Evolutionary conservation across 2,329 filamentous ascomycete species (phyloP).

Genomic region (Orbilia oligospora): DNA sequence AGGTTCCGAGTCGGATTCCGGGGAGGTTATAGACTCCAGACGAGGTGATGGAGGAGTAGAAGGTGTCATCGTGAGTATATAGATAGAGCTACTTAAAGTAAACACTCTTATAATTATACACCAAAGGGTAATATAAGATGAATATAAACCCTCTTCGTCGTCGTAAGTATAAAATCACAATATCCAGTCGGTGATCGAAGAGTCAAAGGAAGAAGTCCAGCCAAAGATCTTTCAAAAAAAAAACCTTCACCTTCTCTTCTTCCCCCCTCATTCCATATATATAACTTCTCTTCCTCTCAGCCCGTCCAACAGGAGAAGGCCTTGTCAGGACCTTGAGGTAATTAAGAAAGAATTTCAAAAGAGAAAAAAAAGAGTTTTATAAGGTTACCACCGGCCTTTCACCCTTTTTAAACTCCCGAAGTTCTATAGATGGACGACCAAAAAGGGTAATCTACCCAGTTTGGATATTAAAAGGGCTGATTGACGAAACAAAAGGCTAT

Average conservation of each 20-base stretch:
- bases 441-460: conserved; percentile 1
- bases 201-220: neutral
- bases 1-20: neutral
- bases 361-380: neutral
- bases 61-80: neutral
- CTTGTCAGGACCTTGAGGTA: neutral
- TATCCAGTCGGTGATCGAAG: neutral
- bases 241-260: neutral
- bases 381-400: conserved; percentile 7
- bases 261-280: neutral
- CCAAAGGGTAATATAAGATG: neutral
- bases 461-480: neutral
- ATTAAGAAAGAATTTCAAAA: neutral
- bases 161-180: neutral
- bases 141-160: neutral
- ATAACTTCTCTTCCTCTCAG: neutral
- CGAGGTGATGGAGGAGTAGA: neutral
- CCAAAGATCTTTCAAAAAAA: neutral
- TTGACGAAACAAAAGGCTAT: neutral
- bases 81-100: neutral
- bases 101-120: neutral
- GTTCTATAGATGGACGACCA: too few species aligned
- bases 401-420: neutral
- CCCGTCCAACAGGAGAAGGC: too few species aligned
- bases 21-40: neutral